Conservation (phyloP, 805 yeast genomes). For the Priceomyces carsonii region DNA sequence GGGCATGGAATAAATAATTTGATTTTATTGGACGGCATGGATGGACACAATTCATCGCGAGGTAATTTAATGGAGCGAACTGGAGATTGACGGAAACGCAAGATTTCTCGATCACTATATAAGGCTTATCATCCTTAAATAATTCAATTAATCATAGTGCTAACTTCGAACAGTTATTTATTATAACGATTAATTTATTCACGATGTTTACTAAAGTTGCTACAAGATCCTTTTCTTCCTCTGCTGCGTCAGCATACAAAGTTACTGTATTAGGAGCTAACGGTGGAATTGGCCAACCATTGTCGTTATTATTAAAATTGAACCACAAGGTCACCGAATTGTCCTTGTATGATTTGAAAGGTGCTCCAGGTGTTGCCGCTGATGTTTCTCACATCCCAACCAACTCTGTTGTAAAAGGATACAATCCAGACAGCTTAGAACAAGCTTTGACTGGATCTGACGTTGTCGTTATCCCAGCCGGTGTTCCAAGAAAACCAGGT, state of each 20-base stretch:
- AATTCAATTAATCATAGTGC: too few relatives aligned
- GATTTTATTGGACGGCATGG: too few relatives aligned
- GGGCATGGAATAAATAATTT: too few relatives aligned
- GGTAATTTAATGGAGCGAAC: conserved; percentile 1
- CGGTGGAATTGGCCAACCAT: conserved; percentile 87
- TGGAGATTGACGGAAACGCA: too few relatives aligned
- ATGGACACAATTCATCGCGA: too few relatives aligned
- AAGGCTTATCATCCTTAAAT: neutral
- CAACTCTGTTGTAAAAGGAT: conserved; percentile 85
- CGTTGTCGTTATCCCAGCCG: conserved; percentile 92
- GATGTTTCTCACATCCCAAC: conserved; percentile 94
- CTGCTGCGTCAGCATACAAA: conserved; percentile 64
- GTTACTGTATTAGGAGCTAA: conserved; percentile 82
- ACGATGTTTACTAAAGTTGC: conserved; percentile 60
- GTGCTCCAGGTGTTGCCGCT: conserved; percentile 97
- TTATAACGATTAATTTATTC: conserved; percentile 7
- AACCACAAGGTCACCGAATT: conserved; percentile 86
- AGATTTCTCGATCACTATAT: neutral
- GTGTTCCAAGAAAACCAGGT: conserved; percentile 98
- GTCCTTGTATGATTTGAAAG: conserved; percentile 83
- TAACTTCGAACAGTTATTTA: too few relatives aligned
- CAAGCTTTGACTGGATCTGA: conserved; percentile 78
- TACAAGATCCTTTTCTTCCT: conserved; percentile 65
- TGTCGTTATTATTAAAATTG: conserved; percentile 66
- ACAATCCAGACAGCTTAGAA: conserved; percentile 74